These are phyloP conservation scores for Aspergillus puulaauensis DNA, from an alignment of 2,329 filamentous ascomycete species.

Conservation along the genomic window DNA sequence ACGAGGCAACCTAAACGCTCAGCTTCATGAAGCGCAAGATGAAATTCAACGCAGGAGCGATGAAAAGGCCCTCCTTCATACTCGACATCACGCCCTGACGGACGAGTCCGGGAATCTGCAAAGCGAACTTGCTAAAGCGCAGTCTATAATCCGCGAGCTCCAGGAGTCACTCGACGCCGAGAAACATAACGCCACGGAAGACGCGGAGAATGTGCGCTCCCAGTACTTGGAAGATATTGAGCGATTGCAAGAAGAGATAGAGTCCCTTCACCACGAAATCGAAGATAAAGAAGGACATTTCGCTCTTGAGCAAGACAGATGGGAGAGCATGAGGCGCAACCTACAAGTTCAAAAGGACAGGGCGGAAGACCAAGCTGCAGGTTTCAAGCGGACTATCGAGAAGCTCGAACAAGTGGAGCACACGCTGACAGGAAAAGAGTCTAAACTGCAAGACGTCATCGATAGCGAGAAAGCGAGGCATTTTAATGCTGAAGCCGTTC, in stretches of 20 bases:
- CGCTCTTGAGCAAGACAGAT: constrained; percentile 70
- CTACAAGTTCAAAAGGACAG: constrained; percentile 66
- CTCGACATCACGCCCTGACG: constrained; percentile 65
- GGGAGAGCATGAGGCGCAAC: constrained; percentile 66
- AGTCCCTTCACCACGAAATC: constrained; percentile 62
- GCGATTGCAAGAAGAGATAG: constrained; percentile 56
- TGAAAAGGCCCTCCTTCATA: constrained; percentile 69
- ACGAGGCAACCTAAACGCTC: constrained; percentile 41
- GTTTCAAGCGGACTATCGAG: constrained; percentile 70
- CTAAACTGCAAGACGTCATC: constrained; percentile 65
- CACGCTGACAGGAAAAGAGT: constrained; percentile 66
- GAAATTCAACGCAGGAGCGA: constrained; percentile 59
- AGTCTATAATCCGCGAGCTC: constrained; percentile 47
- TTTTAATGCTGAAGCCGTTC: constrained; percentile 66
- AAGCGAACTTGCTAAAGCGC: constrained; percentile 56
- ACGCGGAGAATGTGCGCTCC: constrained; percentile 59
- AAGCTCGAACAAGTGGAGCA: constrained; percentile 68
- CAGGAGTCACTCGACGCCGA: constrained; percentile 53
- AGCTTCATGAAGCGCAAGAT: constrained; percentile 57
- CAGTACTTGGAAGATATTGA: constrained; percentile 58
- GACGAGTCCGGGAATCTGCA: constrained; percentile 68
- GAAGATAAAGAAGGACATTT: constrained; percentile 70
- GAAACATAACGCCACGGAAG: constrained; percentile 58
- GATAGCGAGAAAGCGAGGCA: constrained; percentile 72
- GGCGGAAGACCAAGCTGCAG: constrained; percentile 65